A percentile compares a stretch with the other conserved stretches of the same genome.
Conservation (phyloP, 169 alveolate genomes). For the Plasmodium cynomolgi region DNA sequence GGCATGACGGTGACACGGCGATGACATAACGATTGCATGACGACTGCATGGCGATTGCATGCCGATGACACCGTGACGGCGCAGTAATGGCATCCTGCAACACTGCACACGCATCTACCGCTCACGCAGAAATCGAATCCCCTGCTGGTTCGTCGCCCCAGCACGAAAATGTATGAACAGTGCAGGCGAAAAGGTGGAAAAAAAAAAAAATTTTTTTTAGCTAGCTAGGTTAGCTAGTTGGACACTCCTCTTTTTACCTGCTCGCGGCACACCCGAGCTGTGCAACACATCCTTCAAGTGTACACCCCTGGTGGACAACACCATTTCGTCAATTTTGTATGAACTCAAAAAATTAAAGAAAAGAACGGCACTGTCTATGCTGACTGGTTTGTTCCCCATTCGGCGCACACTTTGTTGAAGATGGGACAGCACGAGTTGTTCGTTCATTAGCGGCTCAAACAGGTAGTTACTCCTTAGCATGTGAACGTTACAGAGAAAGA, state of each 20-base stretch:
- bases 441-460: constrained; percentile 1
- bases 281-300: background rate
- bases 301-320: background rate
- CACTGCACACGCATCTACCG: background rate
- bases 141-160: background rate
- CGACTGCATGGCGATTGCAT: background rate
- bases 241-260: background rate
- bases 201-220: background rate
- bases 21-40: background rate
- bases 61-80: background rate
- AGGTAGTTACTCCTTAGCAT: constrained; percentile 27
- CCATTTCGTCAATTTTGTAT: constrained; percentile 50
- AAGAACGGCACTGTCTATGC: background rate
- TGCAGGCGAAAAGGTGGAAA: background rate
- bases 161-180: background rate
- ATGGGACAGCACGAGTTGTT: background rate
- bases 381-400: background rate
- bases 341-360: constrained; percentile 32
- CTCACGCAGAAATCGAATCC: background rate
- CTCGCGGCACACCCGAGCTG: background rate
- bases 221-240: background rate
- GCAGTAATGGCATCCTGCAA: background rate
- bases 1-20: background rate
- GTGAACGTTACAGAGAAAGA: constrained; percentile 21
- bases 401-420: background rate